Conservation (phyloP, 805 yeast species). For the Ogataea zsoltii region DNA sequence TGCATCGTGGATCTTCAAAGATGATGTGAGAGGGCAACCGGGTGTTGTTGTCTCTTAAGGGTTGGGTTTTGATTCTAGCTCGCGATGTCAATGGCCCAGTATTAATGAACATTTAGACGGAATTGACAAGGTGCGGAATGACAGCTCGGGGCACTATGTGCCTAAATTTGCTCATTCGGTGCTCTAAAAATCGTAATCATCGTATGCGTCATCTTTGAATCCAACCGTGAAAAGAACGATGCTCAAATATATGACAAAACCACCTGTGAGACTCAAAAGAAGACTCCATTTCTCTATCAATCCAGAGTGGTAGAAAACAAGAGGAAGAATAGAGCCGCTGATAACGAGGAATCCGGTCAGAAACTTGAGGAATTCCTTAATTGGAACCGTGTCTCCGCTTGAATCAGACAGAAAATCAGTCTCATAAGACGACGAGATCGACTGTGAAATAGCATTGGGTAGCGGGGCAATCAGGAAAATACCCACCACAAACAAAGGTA, state of each 20-base stretch:
- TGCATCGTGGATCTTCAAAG: slow-evolving; percentile 67
- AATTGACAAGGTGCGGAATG: too few relatives aligned
- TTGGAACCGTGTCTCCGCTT: slow-evolving; percentile 21
- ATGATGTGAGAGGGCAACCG: too few relatives aligned
- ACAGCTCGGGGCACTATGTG: too few relatives aligned
- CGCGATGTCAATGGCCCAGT: too few relatives aligned
- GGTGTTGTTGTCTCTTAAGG: too few relatives aligned
- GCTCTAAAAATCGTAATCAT: slow-evolving; percentile 34
- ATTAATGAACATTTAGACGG: too few relatives aligned
- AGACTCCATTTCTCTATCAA: slow-evolving; percentile 31
- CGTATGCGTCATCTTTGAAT: slow-evolving; percentile 59
- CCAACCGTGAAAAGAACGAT: slow-evolving; percentile 79
- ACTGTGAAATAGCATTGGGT: slow-evolving; percentile 34
- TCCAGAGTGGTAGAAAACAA: slow-evolving; percentile 33
- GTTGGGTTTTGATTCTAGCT: too few relatives aligned
- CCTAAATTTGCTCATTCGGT: too few relatives aligned
- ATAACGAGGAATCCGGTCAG: slow-evolving; percentile 36
- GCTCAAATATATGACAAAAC: slow-evolving; percentile 75
- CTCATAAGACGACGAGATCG: slow-evolving; percentile 28
- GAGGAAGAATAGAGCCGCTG: slow-evolving; percentile 35
- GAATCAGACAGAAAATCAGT: slow-evolving; percentile 33
- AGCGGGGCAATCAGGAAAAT: slow-evolving; percentile 38
- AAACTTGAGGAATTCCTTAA: slow-evolving; percentile 32
- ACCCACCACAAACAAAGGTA: slow-evolving; percentile 68
- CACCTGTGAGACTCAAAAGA: slow-evolving; percentile 80